A percentile compares a stretch with the other conserved stretches of the same genome.
Conservation (phyloP, 2,329 filamentous ascomycete genomes). For the Verticillium nubilum region DNA sequence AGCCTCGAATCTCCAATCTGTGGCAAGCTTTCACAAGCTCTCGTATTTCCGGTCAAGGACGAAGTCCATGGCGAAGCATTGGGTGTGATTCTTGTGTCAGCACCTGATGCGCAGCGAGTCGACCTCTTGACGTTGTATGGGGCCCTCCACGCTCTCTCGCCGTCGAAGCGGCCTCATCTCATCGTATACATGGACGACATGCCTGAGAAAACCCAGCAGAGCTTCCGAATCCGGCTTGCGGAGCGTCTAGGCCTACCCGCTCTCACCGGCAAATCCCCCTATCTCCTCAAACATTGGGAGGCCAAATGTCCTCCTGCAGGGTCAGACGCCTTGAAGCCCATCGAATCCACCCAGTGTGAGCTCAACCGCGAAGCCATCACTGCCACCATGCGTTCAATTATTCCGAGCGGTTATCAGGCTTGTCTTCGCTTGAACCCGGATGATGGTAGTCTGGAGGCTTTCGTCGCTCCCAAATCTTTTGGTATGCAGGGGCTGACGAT, state of each 20-base stretch:
- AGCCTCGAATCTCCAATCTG: conserved; percentile 34
- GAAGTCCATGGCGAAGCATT: conserved; percentile 51
- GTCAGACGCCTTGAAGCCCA: conserved; percentile 34
- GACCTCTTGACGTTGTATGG: conserved; percentile 44
- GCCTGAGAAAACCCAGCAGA: conserved; percentile 51
- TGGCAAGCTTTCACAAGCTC: conserved; percentile 38
- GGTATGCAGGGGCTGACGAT: background rate
- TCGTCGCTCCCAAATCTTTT: conserved; percentile 15
- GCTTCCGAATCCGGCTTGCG: conserved; percentile 45
- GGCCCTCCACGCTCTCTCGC: conserved; percentile 41
- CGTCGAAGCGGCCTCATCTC: conserved; percentile 45
- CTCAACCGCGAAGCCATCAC: conserved; percentile 23
- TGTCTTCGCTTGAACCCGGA: conserved; percentile 6
- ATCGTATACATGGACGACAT: conserved; percentile 50
- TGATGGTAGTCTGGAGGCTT: conserved; percentile 11
- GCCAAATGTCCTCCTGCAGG: conserved; percentile 42
- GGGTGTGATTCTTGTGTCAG: conserved; percentile 45
- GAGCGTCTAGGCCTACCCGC: conserved; percentile 39
- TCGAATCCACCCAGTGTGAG: conserved; percentile 26
- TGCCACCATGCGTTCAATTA: conserved; percentile 13
- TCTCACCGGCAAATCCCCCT: conserved; percentile 36
- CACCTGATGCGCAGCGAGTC: conserved; percentile 32
- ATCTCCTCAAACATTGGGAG: conserved; percentile 41
- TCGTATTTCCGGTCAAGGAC: conserved; percentile 49
- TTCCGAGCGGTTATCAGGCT: conserved; percentile 13